Conservation (phyloP, 2,329 filamentous ascomycete species). For the Coleophoma eucalyptorum region DNA sequence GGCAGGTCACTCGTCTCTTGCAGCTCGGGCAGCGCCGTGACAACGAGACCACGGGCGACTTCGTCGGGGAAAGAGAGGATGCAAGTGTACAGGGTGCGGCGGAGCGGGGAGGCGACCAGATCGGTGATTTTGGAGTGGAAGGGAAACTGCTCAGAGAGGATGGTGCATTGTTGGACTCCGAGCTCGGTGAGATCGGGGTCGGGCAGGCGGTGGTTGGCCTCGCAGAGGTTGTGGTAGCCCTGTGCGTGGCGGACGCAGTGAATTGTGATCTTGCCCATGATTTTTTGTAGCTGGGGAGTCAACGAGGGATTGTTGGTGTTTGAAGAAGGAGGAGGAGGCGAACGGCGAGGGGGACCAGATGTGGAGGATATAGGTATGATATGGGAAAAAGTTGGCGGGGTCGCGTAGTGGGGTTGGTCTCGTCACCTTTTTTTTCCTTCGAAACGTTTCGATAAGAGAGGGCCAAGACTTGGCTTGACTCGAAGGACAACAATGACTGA, state of each 20-base stretch:
- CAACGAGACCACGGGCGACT: constrained; percentile 31
- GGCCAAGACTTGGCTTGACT: neutral
- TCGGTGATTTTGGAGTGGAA: constrained; percentile 61
- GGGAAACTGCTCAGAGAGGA: constrained; percentile 60
- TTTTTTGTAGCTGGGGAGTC: neutral
- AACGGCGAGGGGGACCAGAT: no score
- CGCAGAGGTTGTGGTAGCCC: constrained; percentile 1
- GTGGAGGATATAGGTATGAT: neutral
- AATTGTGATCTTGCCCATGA: neutral
- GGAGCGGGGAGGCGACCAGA: constrained; percentile 75
- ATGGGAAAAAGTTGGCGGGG: neutral
- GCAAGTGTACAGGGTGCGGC: constrained; percentile 77
- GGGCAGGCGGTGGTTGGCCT: neutral
- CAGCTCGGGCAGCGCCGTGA: constrained; percentile 68
- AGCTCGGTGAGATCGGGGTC: constrained; percentile 56
- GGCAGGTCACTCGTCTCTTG: constrained; percentile 75
- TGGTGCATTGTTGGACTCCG: constrained; percentile 71
- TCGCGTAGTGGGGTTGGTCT: no score
- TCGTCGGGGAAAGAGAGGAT: constrained; percentile 62
- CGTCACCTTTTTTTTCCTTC: neutral
- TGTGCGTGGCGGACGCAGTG: constrained; percentile 1
- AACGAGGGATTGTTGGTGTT: neutral
- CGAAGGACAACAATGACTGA: no score
- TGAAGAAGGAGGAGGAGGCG: neutral
- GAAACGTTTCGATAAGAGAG: neutral